Evolutionary conservation across 148 eudicot genomes (phyloP), one percentile per base, ranked within the genome.

Genomic region (Polygonum maritimum): DNA sequence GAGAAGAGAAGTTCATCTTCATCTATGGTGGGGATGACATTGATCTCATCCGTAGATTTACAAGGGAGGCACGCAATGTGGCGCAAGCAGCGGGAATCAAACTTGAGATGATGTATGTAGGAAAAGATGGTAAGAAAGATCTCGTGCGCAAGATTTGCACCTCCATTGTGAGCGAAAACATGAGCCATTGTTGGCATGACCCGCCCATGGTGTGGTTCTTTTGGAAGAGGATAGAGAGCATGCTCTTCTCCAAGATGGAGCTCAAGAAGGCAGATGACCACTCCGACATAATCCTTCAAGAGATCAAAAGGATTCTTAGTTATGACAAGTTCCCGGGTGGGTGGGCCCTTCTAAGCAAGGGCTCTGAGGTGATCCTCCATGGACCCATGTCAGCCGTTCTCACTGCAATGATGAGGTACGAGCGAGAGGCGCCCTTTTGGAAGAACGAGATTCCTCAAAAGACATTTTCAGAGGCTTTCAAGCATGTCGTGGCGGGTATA

Each of bases 311-410:
- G 70, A 55, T 90, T 10, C 81, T 86, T 3, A 88, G 89, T 79
- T 81, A 80, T 4, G 88, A 90, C 76, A 80, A 79, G 82, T 39
- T 65, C 35, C 80, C 78, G 5, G 84, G 81, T 0, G 83, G 86
- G 1, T 88, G 94, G 94, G 91, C 84, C 1, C 48, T 88, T 73
- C 76, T 90, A 5, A 79, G 86, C 31, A 78, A 75, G 41, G 93
- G 90, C 4, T 77, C 89, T 1, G 38, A 16, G 2, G 79, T 87
- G 3, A 19, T 86, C 18, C 74, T 83, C 36, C 75, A 79, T 63
- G 90, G 86, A 1, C 88, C 80, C 0, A 80, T 81, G 1, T 40
- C 78, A 0, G 47, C 85, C 0, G 70, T 82, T 33, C 0, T 82
- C 35, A 58, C 33, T 0, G 48, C 86, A 0, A 58, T 83, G 8